phyloP scores from a whole-genome alignment of 179 eudicot species.

The Pouteria campechiana region DNA sequence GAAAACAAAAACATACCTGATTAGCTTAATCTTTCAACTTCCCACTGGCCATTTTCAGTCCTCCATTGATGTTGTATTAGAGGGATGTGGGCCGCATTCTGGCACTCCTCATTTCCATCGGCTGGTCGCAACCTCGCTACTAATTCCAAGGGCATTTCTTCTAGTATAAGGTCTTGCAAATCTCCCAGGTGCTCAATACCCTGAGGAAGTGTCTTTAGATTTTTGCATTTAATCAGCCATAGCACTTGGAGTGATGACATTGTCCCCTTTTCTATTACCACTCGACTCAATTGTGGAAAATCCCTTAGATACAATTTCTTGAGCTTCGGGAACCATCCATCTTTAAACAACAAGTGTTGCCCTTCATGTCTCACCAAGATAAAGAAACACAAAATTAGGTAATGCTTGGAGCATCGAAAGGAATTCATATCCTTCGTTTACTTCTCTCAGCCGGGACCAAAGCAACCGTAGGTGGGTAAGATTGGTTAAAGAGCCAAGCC shows the following conservation, averaged over 20 bases:
- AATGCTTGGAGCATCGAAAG: conserved; percentile 11
- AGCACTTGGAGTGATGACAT: conserved; percentile 12
- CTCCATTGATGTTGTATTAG: no score
- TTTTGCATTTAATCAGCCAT: conserved; percentile 8
- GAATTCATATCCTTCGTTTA: no score
- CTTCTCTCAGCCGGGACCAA: conserved; percentile 6
- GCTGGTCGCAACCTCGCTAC: conserved; percentile 5
- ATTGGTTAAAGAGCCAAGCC: conserved; percentile 12
- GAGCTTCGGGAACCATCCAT: conserved; percentile 14
- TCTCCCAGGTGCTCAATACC: conserved; percentile 18
- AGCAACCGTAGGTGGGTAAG: conserved; percentile 18
- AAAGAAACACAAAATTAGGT: conserved; percentile 17
- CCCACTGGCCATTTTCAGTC: no score
- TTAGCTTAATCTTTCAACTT: no score
- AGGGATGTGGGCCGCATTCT: no score
- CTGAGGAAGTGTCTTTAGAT: conserved; percentile 10
- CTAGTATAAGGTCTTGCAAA: conserved; percentile 14
- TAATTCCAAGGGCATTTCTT: conserved; percentile 20
- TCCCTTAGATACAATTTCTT: conserved; percentile 9
- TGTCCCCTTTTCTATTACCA: conserved; percentile 17
- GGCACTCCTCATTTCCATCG: no score
- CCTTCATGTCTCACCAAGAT: conserved; percentile 14
- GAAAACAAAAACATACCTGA: no score
- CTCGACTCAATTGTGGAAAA: conserved; percentile 6
- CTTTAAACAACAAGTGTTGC: conserved; percentile 8